phyloP scores from a whole-genome alignment of 805 yeast genomes.

The Saturnispora besseyi region DNA sequence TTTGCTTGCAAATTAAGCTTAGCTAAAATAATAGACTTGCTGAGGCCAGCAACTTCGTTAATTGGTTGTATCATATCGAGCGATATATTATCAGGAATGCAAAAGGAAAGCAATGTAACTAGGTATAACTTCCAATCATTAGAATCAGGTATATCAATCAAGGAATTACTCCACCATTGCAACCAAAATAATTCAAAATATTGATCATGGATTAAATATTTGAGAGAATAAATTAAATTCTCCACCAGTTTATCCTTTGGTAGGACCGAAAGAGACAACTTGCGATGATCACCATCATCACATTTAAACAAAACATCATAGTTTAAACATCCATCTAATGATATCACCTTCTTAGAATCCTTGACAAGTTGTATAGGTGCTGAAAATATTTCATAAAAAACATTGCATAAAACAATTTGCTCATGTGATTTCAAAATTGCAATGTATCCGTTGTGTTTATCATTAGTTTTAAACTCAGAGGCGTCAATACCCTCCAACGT shows the following conservation, averaged over 20 bases:
- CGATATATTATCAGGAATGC: conserved; percentile 36
- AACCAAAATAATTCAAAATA: conserved; percentile 51
- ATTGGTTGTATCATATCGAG: conserved; percentile 13
- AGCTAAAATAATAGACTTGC: conserved; percentile 19
- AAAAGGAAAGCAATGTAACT: conserved; percentile 39
- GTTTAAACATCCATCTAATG: conserved; percentile 19
- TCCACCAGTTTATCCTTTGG: conserved; percentile 39
- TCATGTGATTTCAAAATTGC: conserved; percentile 31
- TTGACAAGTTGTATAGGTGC: conserved; percentile 22
- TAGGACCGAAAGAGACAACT: conserved; percentile 30
- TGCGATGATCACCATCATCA: conserved; percentile 18
- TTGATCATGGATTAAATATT: conserved; percentile 47
- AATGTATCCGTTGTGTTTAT: conserved; percentile 36
- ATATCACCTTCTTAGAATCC: conserved; percentile 16
- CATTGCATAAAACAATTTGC: conserved; percentile 40
- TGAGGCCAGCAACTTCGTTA: conserved; percentile 21
- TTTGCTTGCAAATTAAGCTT: conserved; percentile 11
- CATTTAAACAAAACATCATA: conserved; percentile 20
- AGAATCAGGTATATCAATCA: conserved; percentile 28
- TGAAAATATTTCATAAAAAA: conserved; percentile 44
- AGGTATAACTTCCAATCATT: conserved; percentile 58
- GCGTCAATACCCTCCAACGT: conserved; percentile 30
- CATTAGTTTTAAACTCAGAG: conserved; percentile 27
- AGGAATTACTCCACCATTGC: conserved; percentile 50
- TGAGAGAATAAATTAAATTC: conserved; percentile 41